Evolutionary conservation across 129 eudicot genomes (phyloP), one percentile per base, ranked within the genome.

Genomic region (Pulicaria dysenterica): DNA sequence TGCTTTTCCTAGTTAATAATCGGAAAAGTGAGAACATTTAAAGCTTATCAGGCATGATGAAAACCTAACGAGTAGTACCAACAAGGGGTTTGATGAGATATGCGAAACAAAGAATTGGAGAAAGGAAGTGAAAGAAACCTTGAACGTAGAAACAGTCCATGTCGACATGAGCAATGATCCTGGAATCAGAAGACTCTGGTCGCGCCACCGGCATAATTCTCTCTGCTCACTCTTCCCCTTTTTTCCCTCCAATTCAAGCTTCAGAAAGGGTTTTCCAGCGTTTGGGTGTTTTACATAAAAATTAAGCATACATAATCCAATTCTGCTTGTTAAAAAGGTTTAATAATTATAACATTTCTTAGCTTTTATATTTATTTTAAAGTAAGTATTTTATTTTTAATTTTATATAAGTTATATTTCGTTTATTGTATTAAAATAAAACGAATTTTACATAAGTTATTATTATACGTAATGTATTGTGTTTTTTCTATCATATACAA

Each of bases 141-240:
- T 93, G 98, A 45, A 93, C 98, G 72, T 93, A 93, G 82, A 93
- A 93, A 83, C 98, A 90, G 62, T 93, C 98, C 96, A 94, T 94
- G 81, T 94, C 98, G 74, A 94, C 83, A 64, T 94, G 98, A 64
- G 98, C 98, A 45, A 94, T 94, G 73, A 94, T 85, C 48, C 98
- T 83, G 12, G 96, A 85, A 78, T 77, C 87, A 7, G 91, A 90
- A 19, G 91, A 74, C 15, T 87, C 92, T 11, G 95, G 92, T 71
- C 91, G 84, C 41, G 96, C 84, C 82, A 93, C 92, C 77, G 98
- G 98, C 98, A 93, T 93, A 59, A 67, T 67, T 70, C 57, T n/a
- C 37, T 17, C 68, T 5, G 9, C 9, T 11, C 45, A 40, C 44
- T 6, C 64, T 11, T 34, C 17, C 63, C n/a, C 5, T 38, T 7